These are phyloP conservation scores for Alternaria sp. DNA, from an alignment of 2,329 filamentous ascomycete species.

Conservation along the genomic window DNA sequence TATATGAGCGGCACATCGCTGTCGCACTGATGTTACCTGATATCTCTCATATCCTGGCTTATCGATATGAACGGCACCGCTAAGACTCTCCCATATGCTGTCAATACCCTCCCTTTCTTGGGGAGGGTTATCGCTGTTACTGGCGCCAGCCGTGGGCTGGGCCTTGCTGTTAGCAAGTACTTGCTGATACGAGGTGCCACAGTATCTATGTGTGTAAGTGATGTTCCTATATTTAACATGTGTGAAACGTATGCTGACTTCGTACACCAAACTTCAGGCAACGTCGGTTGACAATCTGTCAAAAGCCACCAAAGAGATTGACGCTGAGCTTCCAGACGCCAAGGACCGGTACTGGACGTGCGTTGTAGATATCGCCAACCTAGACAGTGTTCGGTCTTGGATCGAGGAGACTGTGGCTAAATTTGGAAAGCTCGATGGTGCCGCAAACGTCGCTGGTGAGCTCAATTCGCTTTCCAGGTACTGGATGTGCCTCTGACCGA, in stretches of 20 bases:
- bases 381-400: slow-evolving; percentile 20
- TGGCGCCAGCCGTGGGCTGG: slow-evolving; percentile 1
- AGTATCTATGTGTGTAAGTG: neutral
- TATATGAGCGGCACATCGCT: neutral
- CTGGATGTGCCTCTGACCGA: neutral
- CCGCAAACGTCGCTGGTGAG: slow-evolving; percentile 51
- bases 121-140: slow-evolving; percentile 3
- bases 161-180: slow-evolving; percentile 3
- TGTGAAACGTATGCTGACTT: neutral
- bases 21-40: neutral
- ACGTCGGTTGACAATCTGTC: slow-evolving; percentile 3
- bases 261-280: neutral
- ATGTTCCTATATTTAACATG: neutral
- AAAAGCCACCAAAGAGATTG: neutral
- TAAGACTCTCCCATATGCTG: neutral
- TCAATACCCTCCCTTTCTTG: neutral
- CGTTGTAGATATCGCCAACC: neutral
- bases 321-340: slow-evolving; percentile 1
- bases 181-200: slow-evolving; percentile 1
- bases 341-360: slow-evolving; percentile 4
- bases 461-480: neutral
- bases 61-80: neutral
- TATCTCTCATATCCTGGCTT: neutral
- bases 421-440: slow-evolving; percentile 49
- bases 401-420: slow-evolving; percentile 45